Conservation (phyloP, 148 eudicot genomes). For the Camellia granthamiana region DNA sequence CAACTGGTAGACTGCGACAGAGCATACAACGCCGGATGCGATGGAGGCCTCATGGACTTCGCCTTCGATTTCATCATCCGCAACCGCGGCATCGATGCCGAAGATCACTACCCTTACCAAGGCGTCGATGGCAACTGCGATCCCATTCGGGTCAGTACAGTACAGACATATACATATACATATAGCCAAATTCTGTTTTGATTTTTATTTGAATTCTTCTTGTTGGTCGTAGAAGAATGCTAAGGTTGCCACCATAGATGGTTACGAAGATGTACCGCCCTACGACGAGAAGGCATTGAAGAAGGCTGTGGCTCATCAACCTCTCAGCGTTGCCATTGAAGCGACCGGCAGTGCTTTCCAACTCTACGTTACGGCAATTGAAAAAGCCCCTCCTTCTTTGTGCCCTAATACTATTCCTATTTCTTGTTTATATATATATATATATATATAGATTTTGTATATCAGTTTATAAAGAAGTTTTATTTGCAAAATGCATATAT, state of each 20-base stretch:
- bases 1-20: conserved; percentile 84
- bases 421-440: not conserved
- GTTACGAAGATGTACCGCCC: conserved; percentile 82
- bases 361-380: conserved; percentile 60
- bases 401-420: not conserved
- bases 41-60: conserved; percentile 88
- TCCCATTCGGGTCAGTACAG: conserved; percentile 45
- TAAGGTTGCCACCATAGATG: conserved; percentile 77
- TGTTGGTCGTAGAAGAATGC: conserved; percentile 57
- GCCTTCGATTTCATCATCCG: conserved; percentile 72
- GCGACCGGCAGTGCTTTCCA: conserved; percentile 75
- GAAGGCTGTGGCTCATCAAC: conserved; percentile 94
- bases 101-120: conserved; percentile 69
- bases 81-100: conserved; percentile 84
- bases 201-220: not conserved
- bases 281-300: conserved; percentile 64
- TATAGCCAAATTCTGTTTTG: not conserved
- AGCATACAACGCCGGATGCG: conserved; percentile 54
- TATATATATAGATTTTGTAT: not conserved
- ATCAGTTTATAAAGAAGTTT: too few relatives aligned
- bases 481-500: too few relatives aligned
- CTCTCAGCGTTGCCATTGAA: conserved; percentile 89
- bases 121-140: conserved; percentile 63
- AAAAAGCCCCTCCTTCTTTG: not conserved
- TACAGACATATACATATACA: not conserved